Percentiles rank a stretch among this genome's conserved stretches.
phyloP scores from a whole-genome alignment of 352 stramenopile species.

The Phytophthora ramorum region DNA sequence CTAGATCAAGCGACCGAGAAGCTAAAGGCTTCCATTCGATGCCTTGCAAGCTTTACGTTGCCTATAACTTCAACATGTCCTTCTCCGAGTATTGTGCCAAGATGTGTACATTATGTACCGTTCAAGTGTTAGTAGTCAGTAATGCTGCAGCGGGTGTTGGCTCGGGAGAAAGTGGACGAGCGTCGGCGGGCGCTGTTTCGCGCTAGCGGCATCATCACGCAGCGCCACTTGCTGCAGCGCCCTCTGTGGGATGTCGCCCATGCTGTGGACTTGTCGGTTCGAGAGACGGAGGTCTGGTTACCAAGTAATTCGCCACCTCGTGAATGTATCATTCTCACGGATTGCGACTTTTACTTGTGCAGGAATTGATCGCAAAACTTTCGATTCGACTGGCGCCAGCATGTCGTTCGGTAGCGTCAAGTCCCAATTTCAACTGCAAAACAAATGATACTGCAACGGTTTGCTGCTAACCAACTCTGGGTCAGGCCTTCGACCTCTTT shows the following conservation, averaged over 20 bases:
- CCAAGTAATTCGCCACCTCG: not conserved
- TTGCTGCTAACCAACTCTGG: conserved; percentile 11
- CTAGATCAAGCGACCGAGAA: not conserved
- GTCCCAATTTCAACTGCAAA: not conserved
- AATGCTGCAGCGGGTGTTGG: conserved; percentile 67
- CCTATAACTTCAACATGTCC: conserved; percentile 9
- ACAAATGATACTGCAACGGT: too few species aligned
- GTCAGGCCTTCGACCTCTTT: conserved; percentile 82
- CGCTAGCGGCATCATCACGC: conserved; percentile 59
- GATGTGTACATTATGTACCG: not conserved
- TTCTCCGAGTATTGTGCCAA: conserved; percentile 1
- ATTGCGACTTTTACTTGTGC: conserved; percentile 8
- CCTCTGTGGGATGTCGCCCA: conserved; percentile 72
- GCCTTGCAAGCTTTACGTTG: too few species aligned
- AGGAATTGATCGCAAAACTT: conserved; percentile 66
- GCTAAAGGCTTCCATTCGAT: not conserved
- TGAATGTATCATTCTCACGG: conserved; percentile 10
- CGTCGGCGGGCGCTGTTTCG: conserved; percentile 49
- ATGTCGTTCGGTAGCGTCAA: conserved; percentile 43
- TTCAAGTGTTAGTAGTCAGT: conserved; percentile 16
- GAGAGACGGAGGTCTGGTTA: conserved; percentile 52
- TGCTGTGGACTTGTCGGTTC: conserved; percentile 68
- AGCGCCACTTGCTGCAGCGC: conserved; percentile 59
- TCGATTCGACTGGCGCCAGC: conserved; percentile 61
- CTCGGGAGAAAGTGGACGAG: conserved; percentile 61